Evolutionary conservation across 345 rosid genomes (phyloP), one percentile per base, ranked within the genome.

Genomic region (Pugionium dolabratum): DNA sequence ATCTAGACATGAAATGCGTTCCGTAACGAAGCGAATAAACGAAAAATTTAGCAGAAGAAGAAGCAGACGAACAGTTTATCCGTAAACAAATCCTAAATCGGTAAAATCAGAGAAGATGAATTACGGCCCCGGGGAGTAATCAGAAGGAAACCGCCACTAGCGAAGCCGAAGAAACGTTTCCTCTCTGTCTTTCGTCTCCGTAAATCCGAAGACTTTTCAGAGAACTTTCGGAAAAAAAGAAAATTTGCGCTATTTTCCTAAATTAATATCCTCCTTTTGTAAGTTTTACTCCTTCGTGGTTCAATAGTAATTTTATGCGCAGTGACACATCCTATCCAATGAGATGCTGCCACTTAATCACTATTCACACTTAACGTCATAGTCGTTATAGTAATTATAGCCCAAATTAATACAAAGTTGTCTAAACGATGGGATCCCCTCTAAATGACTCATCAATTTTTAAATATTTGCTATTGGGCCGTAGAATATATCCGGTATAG

Each of bases 91-190:
- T 32, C 75, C 48, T 57, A 64, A 72, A 59, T 66, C 56, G 35
- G n/a, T 25, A 5, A 30, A 9, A 7, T 5, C 7, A 27, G 57
- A 40, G 39, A 60, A 33, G 42, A 60, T 29, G 60, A 58, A 67
- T 46, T 47, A 66, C 53, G 40, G 63, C 47, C 53, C 29, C 39
- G 30, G 59, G 2, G 76, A 56, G 58, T 72, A 73, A 74, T 74
- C 77, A 74, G 54, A 56, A 67, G 64, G 73, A 67, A 74, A 67
- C 73, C 73, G 69, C 77, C 77, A 61, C 67, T 40, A 48, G 28
- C 63, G 64, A 67, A 42, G 67, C 73, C 63, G 46, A 66, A 45
- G 72, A 73, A 66, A 26, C 64, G 73, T 43, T 36, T 54, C 62
- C 56, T 48, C 64, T 56, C 65, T 41, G 65, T 64, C n/a, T 57